Base-by-base conservation (phyloP, 2,329 filamentous ascomycete genomes). In the Bipolaris sorokiniana region DNA sequence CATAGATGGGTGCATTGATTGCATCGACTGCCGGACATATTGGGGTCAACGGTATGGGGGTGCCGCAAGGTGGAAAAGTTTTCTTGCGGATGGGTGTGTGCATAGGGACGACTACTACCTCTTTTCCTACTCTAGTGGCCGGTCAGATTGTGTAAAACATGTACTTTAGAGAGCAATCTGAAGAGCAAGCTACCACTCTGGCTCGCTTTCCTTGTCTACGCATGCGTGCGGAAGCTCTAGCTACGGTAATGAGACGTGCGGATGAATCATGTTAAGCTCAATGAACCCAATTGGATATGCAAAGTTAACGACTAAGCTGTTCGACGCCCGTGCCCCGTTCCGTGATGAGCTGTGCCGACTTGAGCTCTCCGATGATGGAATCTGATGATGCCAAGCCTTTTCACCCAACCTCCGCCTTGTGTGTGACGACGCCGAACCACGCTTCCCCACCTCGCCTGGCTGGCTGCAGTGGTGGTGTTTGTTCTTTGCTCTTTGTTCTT, bases 131-230 rank as follows among this genome's bases (percentile, higher is more conserved):
- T 71, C 67, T 74, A 75, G 72, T 75, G 72, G 72, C 72, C 70
- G 72, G 72, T 75, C 72, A 74, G 73, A 75, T 76, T 76, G 73
- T 75, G 73, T 76, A 76, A 76, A 76, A 76, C 73, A 76, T 76
- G 73, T 76, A 76, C 73, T 76, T 75, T 76, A 76, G 73, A 76
- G 69, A 71, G 66, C 72, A 75, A 76, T 75, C 72, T 75, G 72
- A 75, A 73, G 72, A 76, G 72, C 72, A 74, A 76, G 67, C 68
- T 75, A 73, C 72, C 72, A 73, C 69, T 71, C 71, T 67, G 68
- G 62, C 54, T 62, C 66, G 64, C 68, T 67, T 65, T 64, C 62
- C 57, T 62, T 66, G 56, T 63, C 63, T 64, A 67, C 62, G 66
- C 62, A 61, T 51, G 54, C 48, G 38, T 63, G 59, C 50, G 61